phyloP scores from a whole-genome alignment of 129 eudicot genomes.

The Chrysanthemum seticuspe region DNA sequence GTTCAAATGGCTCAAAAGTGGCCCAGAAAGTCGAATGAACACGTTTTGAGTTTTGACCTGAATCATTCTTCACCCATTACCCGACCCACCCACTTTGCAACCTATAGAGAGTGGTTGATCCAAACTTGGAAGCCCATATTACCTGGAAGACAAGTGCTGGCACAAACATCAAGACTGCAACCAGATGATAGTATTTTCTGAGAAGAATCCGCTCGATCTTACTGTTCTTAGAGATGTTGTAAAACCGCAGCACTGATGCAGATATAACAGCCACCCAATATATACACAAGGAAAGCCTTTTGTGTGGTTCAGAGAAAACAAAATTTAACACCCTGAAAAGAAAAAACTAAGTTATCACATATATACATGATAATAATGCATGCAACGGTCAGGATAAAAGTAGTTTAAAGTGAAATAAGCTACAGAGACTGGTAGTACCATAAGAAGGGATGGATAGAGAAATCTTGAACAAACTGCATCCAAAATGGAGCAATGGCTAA shows the following conservation, averaged over 20 bases:
- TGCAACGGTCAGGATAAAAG: background rate
- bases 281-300: conserved; percentile 73
- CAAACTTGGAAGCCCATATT: conserved; percentile 9
- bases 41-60: background rate
- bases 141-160: conserved; percentile 97
- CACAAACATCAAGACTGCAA: conserved; percentile 88
- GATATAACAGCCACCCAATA: conserved; percentile 81
- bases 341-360: background rate
- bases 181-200: conserved; percentile 89
- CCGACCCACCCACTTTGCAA: conserved; percentile 8
- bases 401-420: background rate
- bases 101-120: background rate
- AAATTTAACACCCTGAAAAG: conserved; percentile 68
- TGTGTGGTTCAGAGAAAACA: conserved; percentile 86
- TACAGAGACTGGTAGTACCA: conserved; percentile 45
- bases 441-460: conserved; percentile 63
- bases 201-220: conserved; percentile 94
- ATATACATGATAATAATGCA: too few relatives aligned
- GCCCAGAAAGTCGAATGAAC: background rate
- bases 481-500: conserved; percentile 63
- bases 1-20: background rate
- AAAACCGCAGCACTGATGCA: conserved; percentile 67
- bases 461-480: conserved; percentile 84
- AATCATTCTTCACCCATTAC: background rate
- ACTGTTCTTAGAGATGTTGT: conserved; percentile 80